Conservation (phyloP, 2,329 filamentous ascomycete species). For the Fusarium sp. region DNA sequence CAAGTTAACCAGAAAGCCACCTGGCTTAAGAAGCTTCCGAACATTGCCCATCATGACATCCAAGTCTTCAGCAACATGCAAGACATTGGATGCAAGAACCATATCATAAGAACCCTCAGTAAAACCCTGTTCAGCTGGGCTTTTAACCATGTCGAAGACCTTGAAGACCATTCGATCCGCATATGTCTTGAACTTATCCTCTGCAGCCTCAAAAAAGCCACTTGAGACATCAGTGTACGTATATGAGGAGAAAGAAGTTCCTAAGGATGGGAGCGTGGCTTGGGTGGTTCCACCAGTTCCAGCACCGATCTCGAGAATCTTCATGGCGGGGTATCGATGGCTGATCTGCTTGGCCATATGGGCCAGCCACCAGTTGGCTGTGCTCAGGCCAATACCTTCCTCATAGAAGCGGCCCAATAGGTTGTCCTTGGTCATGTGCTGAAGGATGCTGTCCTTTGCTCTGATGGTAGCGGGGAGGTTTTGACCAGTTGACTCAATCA, state of each 20-base stretch:
- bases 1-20: conserved; percentile 7
- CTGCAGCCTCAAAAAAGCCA: conserved; percentile 10
- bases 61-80: neutral
- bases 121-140: conserved; percentile 2
- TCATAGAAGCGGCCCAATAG: conserved; percentile 51
- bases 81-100: neutral
- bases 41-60: conserved; percentile 1
- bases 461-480: conserved; percentile 3
- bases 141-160: conserved; percentile 6
- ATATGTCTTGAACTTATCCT: conserved; percentile 8
- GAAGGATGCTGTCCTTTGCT: neutral
- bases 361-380: neutral
- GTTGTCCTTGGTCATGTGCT: conserved; percentile 27
- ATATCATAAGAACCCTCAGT: conserved; percentile 9
- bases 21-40: conserved; percentile 5
- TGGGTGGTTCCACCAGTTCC: conserved; percentile 12
- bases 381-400: neutral
- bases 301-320: conserved; percentile 11
- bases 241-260: neutral
- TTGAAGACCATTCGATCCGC: conserved; percentile 6
- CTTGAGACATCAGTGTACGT: conserved; percentile 17
- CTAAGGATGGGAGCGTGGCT: neutral
- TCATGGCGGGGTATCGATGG: neutral
- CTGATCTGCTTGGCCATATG: conserved; percentile 4
- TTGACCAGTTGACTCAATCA: neutral